Conservation (phyloP, 768 basidiomycete genomes). For the Rhizopogon salebrosus region DNA sequence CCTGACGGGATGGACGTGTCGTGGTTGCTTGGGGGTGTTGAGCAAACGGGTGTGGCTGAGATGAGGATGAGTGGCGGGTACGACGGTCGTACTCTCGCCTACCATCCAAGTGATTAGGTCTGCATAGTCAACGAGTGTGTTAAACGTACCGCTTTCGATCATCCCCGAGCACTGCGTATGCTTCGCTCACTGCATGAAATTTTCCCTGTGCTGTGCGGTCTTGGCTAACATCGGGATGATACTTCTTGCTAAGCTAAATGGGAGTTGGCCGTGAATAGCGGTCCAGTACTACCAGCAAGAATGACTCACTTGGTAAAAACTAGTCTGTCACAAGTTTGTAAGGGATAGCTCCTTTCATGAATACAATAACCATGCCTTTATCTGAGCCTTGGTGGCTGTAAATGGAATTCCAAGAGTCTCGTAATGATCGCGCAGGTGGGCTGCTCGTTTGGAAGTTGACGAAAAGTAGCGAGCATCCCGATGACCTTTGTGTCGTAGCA, state of each 20-base stretch:
- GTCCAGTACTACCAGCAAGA: not conserved
- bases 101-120: not conserved
- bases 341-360: slow-evolving; percentile 1
- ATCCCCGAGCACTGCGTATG: slow-evolving; percentile 40
- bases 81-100: slow-evolving; percentile 30
- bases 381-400: slow-evolving; percentile 27
- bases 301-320: slow-evolving; percentile 25
- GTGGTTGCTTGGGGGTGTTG: slow-evolving; percentile 29
- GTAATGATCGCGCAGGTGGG: slow-evolving; percentile 22
- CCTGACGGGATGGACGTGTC: slow-evolving; percentile 17
- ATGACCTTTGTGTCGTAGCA: not conserved
- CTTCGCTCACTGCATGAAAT: slow-evolving; percentile 43
- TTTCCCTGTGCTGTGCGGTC: slow-evolving; percentile 33
- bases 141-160: slow-evolving; percentile 37
- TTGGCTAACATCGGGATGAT: slow-evolving; percentile 40
- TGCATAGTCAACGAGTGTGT: too few relatives aligned
- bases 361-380: slow-evolving; percentile 18
- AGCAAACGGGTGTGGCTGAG: not conserved
- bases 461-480: slow-evolving; percentile 13
- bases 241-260: slow-evolving; percentile 40
- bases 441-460: slow-evolving; percentile 8
- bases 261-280: not conserved
- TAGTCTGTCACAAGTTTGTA: slow-evolving; percentile 12
- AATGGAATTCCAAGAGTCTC: slow-evolving; percentile 21
- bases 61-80: slow-evolving; percentile 3